A percentile compares a stretch with the other conserved stretches of the same genome.
Conservation (phyloP, 805 yeast species). For the Jamesozyma piceae region DNA sequence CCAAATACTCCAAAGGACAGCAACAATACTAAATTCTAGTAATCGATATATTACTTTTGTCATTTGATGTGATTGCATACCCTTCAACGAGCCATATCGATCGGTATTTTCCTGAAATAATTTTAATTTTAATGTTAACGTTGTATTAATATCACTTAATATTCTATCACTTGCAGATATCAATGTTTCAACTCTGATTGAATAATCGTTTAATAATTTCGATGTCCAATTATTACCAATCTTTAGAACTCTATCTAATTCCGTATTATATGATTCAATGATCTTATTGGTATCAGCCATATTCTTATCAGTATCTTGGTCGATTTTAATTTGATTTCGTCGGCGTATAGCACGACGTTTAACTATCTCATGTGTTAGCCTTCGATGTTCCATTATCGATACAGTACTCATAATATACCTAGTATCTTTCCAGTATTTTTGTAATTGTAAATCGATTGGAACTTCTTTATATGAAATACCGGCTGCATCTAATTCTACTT, state of each 20-base stretch:
- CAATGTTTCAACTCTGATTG: constrained; percentile 49
- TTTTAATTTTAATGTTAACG: constrained; percentile 50
- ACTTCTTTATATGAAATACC: constrained; percentile 3
- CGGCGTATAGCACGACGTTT: constrained; percentile 14
- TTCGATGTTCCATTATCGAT: constrained; percentile 21
- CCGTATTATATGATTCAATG: constrained; percentile 17
- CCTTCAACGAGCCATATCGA: constrained; percentile 19
- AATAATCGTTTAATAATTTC: constrained; percentile 31
- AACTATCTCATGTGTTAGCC: constrained; percentile 19
- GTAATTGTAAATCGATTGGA: constrained; percentile 17
- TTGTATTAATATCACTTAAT: constrained; percentile 65
- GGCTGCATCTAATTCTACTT: constrained; percentile 3
- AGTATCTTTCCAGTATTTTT: constrained; percentile 21
- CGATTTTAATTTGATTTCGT: constrained; percentile 11
- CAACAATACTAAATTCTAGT: constrained; percentile 23
- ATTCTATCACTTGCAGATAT: constrained; percentile 58
- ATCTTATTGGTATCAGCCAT: constrained; percentile 13
- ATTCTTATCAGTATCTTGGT: constrained; percentile 13
- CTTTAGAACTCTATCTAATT: constrained; percentile 21
- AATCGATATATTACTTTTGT: constrained; percentile 18
- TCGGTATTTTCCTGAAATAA: constrained; percentile 28
- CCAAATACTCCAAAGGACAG: constrained; percentile 27
- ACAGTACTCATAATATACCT: constrained; percentile 20
- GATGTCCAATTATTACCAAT: constrained; percentile 28
- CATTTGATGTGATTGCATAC: constrained; percentile 19